Evolutionary conservation across 257 asterid genomes (phyloP).

Genomic region (Penstemon davidsonii): DNA sequence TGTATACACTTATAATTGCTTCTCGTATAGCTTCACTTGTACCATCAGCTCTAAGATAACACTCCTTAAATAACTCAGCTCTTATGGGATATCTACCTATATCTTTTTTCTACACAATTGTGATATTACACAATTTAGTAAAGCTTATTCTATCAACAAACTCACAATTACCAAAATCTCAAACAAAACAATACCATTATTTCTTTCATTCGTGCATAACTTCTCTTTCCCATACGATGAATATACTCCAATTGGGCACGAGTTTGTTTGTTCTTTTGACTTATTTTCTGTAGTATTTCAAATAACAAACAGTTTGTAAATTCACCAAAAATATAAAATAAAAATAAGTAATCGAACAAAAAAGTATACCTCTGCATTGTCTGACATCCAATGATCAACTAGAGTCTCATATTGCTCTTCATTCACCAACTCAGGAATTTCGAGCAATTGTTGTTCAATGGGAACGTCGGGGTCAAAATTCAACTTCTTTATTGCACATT

Average conservation of each 20-base stretch:
- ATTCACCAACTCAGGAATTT: too few species aligned
- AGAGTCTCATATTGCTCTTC: not conserved
- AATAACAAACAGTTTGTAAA: not conserved
- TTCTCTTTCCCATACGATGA: too few species aligned
- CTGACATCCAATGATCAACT: not conserved
- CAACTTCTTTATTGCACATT: not conserved
- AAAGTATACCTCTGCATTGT: not conserved
- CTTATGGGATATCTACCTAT: conserved; percentile 1
- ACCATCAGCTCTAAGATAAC: not conserved
- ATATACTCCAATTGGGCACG: too few species aligned
- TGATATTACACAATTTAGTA: not conserved
- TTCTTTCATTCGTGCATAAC: too few species aligned
- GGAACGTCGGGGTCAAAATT: too few species aligned
- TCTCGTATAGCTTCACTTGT: not conserved
- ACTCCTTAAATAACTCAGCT: not conserved
- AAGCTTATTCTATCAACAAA: not conserved
- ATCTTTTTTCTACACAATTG: not conserved
- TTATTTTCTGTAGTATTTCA: not conserved
- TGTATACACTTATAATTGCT: too few species aligned
- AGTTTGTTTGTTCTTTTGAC: too few species aligned
- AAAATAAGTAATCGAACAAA: not conserved
- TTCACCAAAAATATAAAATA: not conserved
- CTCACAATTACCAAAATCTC: too few species aligned
- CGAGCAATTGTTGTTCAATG: too few species aligned
- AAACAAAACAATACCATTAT: too few species aligned